Percentiles rank a stretch among this genome's conserved stretches.
These are phyloP conservation scores for Leishmania amazonensis DNA, from an alignment of 208 protist species.

Conservation along the genomic window DNA sequence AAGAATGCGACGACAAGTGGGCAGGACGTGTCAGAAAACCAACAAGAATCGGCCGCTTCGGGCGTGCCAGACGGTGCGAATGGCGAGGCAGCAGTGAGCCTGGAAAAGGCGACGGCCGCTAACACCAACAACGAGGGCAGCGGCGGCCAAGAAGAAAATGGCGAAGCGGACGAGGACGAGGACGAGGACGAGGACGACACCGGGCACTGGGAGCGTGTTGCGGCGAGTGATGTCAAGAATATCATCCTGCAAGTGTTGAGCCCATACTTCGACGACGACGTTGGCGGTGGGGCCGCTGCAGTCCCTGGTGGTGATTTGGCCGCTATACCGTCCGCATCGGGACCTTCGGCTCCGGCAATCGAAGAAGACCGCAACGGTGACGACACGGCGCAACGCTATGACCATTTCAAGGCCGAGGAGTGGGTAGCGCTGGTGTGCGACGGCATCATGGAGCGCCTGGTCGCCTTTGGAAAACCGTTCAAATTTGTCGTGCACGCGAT, in stretches of 20 bases:
- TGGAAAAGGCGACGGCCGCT: neutral
- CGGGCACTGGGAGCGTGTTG: conserved; percentile 44
- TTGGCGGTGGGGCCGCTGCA: conserved; percentile 27
- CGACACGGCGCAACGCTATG: conserved; percentile 79
- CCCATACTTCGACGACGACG: conserved; percentile 88
- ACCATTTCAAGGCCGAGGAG: conserved; percentile 67
- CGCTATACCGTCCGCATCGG: neutral
- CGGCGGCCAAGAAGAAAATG: conserved; percentile 2
- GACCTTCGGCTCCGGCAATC: neutral
- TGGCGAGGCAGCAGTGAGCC: neutral
- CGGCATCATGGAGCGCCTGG: conserved; percentile 75
- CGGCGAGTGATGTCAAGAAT: conserved; percentile 87
- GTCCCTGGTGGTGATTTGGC: conserved; percentile 13
- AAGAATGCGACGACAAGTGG: neutral
- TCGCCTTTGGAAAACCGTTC: conserved; percentile 81
- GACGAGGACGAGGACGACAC: conserved; percentile 31
- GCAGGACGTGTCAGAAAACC: neutral
- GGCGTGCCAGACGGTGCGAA: neutral
- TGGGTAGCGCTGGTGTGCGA: conserved; percentile 89
- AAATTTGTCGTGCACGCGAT: conserved; percentile 87
- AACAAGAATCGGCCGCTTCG: neutral
- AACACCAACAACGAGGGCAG: neutral
- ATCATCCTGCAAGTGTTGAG: conserved; percentile 84
- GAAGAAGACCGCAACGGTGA: conserved; percentile 25
- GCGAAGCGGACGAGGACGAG: conserved; percentile 7